Percentiles rank a stretch among this genome's conserved stretches.
Evolutionary conservation across 2,329 filamentous ascomycete species (phyloP).

Genomic region (Penicillium italicum): DNA sequence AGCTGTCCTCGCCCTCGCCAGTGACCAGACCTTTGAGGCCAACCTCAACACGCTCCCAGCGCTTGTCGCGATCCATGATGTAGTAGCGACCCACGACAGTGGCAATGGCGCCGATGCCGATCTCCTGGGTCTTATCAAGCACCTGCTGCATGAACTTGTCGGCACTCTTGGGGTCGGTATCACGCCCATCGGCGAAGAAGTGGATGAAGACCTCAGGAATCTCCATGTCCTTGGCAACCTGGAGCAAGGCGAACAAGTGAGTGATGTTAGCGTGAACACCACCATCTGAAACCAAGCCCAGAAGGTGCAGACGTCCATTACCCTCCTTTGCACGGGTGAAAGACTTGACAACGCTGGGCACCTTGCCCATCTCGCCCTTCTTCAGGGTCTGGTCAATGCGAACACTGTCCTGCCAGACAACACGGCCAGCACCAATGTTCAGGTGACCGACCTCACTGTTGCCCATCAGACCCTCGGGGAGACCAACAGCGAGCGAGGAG

Average conservation of each 20-base stretch:
- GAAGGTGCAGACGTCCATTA: constrained; percentile 87
- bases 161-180: constrained; percentile 95
- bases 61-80: constrained; percentile 99
- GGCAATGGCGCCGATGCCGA: constrained; percentile 81
- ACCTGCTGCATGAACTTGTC: constrained; percentile 84
- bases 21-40: constrained; percentile 81
- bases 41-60: constrained; percentile 91
- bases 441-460: constrained; percentile 98
- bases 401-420: constrained; percentile 98
- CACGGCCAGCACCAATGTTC: constrained; percentile 95
- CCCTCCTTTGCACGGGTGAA: constrained; percentile 78
- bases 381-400: constrained; percentile 92
- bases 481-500: constrained; percentile 89
- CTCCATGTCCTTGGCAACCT: constrained; percentile 81
- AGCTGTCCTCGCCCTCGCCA: constrained; percentile 81
- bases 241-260: constrained; percentile 81
- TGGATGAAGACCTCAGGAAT: constrained; percentile 95
- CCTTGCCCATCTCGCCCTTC: constrained; percentile 72
- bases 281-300: constrained; percentile 89
- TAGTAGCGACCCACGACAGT: constrained; percentile 96
- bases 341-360: constrained; percentile 71
- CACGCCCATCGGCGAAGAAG: constrained; percentile 97
- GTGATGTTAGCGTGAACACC: constrained; percentile 96
- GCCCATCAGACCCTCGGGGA: constrained; percentile 96
- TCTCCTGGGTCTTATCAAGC: constrained; percentile 73